These are phyloP conservation scores for Murraya paniculata DNA, from an alignment of 345 rosid genomes.

Conservation along the genomic window DNA sequence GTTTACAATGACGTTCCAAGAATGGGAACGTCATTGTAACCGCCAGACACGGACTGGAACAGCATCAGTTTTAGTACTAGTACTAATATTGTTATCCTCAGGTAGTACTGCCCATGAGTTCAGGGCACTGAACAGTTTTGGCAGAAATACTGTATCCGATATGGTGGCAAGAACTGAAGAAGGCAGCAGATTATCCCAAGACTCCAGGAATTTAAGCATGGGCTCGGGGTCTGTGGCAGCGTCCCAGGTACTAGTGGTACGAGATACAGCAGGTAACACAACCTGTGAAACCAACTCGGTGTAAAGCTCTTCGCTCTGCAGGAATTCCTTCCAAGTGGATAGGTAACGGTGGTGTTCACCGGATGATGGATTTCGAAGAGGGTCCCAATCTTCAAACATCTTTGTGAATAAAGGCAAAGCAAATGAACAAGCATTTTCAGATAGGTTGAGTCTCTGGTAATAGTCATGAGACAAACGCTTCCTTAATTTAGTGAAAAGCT, in stretches of 20 bases:
- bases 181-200: conserved; percentile 78
- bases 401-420: conserved; percentile 77
- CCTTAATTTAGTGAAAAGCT: too few relatives aligned
- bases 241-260: conserved; percentile 77
- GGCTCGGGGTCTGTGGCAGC: conserved; percentile 83
- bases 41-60: conserved; percentile 88
- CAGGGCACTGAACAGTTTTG: conserved; percentile 74
- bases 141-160: conserved; percentile 62
- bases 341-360: conserved; percentile 53
- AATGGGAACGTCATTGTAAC: conserved; percentile 88
- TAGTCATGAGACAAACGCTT: too few relatives aligned
- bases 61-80: neutral
- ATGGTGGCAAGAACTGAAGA: conserved; percentile 59
- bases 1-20: conserved; percentile 52
- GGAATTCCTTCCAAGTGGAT: conserved; percentile 62
- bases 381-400: conserved; percentile 94
- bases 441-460: too few relatives aligned
- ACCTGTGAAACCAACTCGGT: conserved; percentile 74
- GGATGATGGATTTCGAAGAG: conserved; percentile 54
- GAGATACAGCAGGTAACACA: conserved; percentile 76
- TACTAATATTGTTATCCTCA: conserved; percentile 23
- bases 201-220: conserved; percentile 83
- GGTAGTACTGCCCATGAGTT: conserved; percentile 79
- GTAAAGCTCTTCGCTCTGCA: conserved; percentile 76
- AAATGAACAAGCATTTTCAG: neutral